Percentiles rank a stretch among this genome's conserved stretches.
phyloP scores from a whole-genome alignment of 1,284 basidiomycete species.

The Pascua guehoae region DNA sequence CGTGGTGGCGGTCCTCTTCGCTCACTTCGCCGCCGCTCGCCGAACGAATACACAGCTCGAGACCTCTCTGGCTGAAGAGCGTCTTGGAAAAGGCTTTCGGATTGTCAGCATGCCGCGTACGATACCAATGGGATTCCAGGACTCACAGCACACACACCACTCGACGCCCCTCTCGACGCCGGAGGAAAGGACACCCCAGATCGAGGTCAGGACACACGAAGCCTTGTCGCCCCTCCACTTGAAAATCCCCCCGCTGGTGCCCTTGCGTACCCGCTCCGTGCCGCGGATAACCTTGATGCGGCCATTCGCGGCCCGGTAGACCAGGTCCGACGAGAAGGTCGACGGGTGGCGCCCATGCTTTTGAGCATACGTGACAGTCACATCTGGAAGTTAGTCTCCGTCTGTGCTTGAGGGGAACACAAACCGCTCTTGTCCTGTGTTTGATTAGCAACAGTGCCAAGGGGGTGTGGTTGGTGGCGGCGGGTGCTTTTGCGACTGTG shows the following conservation, averaged over 20 bases:
- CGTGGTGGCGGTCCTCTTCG: too few species aligned
- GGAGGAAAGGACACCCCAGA: conserved; percentile 55
- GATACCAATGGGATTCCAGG: background rate
- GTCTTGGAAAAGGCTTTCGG: conserved; percentile 54
- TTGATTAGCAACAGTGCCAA: background rate
- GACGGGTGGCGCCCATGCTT: background rate
- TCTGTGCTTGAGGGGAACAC: background rate
- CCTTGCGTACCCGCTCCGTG: conserved; percentile 31
- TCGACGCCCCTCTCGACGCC: conserved; percentile 38
- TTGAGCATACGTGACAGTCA: conserved; percentile 7
- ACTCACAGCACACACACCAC: conserved; percentile 55
- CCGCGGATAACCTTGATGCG: conserved; percentile 40
- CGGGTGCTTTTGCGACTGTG: background rate
- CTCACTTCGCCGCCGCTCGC: too few species aligned
- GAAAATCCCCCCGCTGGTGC: conserved; percentile 47
- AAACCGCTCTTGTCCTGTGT: background rate
- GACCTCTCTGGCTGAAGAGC: conserved; percentile 56
- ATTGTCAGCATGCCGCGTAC: background rate
- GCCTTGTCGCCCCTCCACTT: conserved; percentile 54
- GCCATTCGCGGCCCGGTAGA: background rate
- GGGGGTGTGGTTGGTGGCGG: background rate
- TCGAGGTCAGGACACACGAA: conserved; percentile 52
- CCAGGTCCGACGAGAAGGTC: conserved; percentile 5
- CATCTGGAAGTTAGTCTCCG: background rate
- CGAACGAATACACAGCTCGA: conserved; percentile 46